Base-by-base conservation (phyloP, 345 rosid genomes). In the Garcia nutans region DNA sequence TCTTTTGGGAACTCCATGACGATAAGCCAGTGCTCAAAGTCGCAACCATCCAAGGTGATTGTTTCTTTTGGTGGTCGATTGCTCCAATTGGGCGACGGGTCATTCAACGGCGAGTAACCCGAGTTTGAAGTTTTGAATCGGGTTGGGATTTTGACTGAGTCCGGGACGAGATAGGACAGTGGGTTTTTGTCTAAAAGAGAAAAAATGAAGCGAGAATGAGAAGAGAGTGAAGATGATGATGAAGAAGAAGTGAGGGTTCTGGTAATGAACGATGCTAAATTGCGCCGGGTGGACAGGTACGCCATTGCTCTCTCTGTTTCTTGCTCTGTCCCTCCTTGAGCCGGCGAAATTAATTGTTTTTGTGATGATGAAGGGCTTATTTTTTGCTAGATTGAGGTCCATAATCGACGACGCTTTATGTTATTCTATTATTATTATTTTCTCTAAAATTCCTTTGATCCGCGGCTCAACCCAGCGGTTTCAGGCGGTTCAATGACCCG, bases 51-150 rank as follows among this genome's bases (percentile, higher is more conserved):
- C 2, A 96, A 93, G 61, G 93, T 86, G 71, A 93, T 91, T 31
- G 98, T 89, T 84, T 96, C 98, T 66, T 93, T 93, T 0, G 99
- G 96, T 0, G 98, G 94, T 19, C 97, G 97, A 79, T 89, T 91
- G 89, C 91, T 90, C 93, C 94, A 96, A 80, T 91, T 93, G 0
- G 97, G 97, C 33, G 99, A 90, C 10, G 97, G 90, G 69, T 95
- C 96, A 73, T 93, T 93, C 74, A 95, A 84, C 17, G 97, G 99
- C 7, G 97, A 89, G 89, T 91, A 91, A 8, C 94, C 93, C 9
- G 94, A 79, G 31, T 93, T 87, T 70, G 94, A 89, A 41, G 91
- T 86, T 81, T 87, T 92, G 85, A 72, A 74, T 45, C 97, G 92
- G 81, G 83, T 75, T 45, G 72, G 77, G 31, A 74, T 70, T 69